Base-by-base conservation (phyloP, 2,329 filamentous ascomycete species). In the Talaromyces sp. region DNA sequence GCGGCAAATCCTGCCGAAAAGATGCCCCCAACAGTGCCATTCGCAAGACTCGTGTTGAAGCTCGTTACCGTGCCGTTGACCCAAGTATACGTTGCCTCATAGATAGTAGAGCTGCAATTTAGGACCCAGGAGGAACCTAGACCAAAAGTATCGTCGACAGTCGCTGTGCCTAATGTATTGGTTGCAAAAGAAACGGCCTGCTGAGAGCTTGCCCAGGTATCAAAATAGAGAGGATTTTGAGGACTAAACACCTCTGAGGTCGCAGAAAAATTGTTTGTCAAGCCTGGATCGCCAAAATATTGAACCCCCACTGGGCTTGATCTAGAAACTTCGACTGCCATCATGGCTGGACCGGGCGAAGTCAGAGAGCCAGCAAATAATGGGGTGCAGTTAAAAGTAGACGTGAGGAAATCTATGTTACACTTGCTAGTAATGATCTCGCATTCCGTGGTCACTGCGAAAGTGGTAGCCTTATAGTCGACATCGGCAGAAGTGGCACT, bases 81-180 rank as follows among this genome's bases (percentile, higher is more conserved):
- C 49, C 49, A 54, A 33, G 49, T 54, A 54, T 54, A 54, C n/a
- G 49, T 54, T 54, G 25, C 49, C 49, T 54, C 49, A 11, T 54
- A 54, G 25, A 54, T n/a, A n/a, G 49, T 52, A 31, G 49, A 52
- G 13, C 10, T 52, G 3, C 49, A 52, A 31, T 52, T 45, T 4
- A 45, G 6, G 41, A 45, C 6, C 41, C 41, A 45, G n/a, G 41
- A 45, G 41, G 41, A 19, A 45, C 41, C 41, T 19, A 45, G 17
- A 45, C 41, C 41, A 19, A n/a, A 9, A 19, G 19, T 17, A 17
- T 10, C 10, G 41, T 45, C 17, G n/a, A 45, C 3, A 45, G 41
- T 45, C 11, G 41, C 17, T n/a, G 41, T 45, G 41, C 41, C 41
- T 19, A 2, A 8, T 3, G 41, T 19, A 19, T 19, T 9, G 17